Percentiles rank a stretch among this genome's conserved stretches.
Conservation (phyloP, 2,329 filamentous ascomycete genomes). For the Colletotrichum kahawae region DNA sequence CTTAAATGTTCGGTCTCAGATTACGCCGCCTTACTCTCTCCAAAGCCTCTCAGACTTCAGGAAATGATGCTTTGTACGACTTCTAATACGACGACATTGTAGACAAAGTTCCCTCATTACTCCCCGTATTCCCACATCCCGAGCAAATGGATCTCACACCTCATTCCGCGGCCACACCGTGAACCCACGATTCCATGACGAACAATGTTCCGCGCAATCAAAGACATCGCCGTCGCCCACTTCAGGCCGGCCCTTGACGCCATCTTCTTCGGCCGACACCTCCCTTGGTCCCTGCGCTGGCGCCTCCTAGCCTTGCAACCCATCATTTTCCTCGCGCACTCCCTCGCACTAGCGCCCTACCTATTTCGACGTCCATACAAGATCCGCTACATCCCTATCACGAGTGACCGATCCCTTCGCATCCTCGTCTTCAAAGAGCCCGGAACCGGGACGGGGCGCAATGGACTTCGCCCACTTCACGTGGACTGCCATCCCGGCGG, state of each 20-base stretch:
- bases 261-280: conserved; percentile 34
- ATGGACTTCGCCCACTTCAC: conserved; percentile 42
- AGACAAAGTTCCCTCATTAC: not conserved
- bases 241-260: conserved; percentile 36
- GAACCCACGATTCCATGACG: not conserved
- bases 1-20: not conserved
- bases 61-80: not conserved
- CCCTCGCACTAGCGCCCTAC: conserved; percentile 39
- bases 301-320: conserved; percentile 48
- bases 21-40: not conserved
- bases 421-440: conserved; percentile 38
- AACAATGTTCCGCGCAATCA: not conserved
- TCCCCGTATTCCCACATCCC: not conserved
- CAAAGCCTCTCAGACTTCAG: too few species aligned
- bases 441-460: conserved; percentile 16
- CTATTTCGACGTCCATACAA: conserved; percentile 40
- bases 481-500: conserved; percentile 48
- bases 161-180: not conserved
- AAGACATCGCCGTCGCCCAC: conserved; percentile 11
- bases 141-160: too few species aligned
- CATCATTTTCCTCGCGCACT: conserved; percentile 39
- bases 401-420: conserved; percentile 28
- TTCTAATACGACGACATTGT: not conserved
- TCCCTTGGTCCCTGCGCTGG: conserved; percentile 46
- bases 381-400: conserved; percentile 37